Percentiles rank a stretch among this genome's conserved stretches.
Conservation (phyloP, 345 rosid genomes). For the Eucalyptus cloeziana region DNA sequence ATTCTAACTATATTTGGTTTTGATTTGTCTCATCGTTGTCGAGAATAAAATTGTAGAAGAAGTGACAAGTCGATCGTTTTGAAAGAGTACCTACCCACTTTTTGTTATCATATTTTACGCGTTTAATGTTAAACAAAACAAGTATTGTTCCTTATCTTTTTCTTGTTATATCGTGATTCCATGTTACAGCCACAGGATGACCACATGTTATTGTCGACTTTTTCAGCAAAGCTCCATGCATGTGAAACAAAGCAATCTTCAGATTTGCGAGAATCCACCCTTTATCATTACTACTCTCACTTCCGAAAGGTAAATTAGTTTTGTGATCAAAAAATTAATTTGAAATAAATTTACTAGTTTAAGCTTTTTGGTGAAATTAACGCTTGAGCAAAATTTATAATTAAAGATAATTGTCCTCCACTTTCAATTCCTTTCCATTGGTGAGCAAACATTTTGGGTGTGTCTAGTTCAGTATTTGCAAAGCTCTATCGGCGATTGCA, state of each 20-base stretch:
- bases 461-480: too few species aligned
- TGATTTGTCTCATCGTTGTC: accelerated
- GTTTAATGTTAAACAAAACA: background rate
- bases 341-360: too few species aligned
- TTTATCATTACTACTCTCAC: background rate
- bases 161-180: background rate
- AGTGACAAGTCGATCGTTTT: background rate
- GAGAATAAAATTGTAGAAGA: background rate
- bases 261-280: background rate
- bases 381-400: too few species aligned
- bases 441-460: too few species aligned
- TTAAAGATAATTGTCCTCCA: too few species aligned
- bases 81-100: too few species aligned
- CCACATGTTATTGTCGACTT: background rate
- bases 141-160: background rate
- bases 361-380: too few species aligned
- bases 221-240: background rate
- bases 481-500: too few species aligned
- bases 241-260: background rate
- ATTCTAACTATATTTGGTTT: background rate
- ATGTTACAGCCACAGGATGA: background rate
- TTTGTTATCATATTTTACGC: background rate
- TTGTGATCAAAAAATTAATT: too few species aligned
- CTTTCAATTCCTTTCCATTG: too few species aligned
- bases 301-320: background rate